Evolutionary conservation across 257 asterid species (phyloP).

Genomic region (Scutellaria galericulata): DNA sequence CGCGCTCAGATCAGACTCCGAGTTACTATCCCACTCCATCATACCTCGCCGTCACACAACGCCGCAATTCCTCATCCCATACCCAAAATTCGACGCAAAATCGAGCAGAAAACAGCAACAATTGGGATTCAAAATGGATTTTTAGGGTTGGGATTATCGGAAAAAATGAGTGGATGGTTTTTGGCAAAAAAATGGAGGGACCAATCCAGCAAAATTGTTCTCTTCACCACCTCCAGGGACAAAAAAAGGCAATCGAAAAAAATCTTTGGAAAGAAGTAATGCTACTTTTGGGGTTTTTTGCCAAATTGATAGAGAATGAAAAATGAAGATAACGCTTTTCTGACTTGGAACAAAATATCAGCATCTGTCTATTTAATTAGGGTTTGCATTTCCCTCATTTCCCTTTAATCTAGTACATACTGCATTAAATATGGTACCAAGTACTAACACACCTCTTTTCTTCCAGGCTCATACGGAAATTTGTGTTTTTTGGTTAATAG

Average conservation of each 20-base stretch:
- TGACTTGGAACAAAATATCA: constrained; percentile 27
- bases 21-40: constrained; percentile 96
- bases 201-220: constrained; percentile 30
- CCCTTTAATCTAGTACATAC: neutral
- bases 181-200: constrained; percentile 31
- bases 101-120: neutral
- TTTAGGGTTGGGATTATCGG: constrained; percentile 23
- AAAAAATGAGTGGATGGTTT: constrained; percentile 40
- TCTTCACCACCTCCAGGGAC: constrained; percentile 29
- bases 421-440: constrained; percentile 14
- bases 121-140: constrained; percentile 21
- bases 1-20: constrained; percentile 74
- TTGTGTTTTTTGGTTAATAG: neutral
- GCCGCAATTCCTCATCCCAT: constrained; percentile 39
- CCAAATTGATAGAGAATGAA: constrained; percentile 7
- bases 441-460: neutral
- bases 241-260: constrained; percentile 24
- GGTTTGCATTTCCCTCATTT: neutral
- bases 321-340: constrained; percentile 26
- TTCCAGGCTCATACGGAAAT: neutral
- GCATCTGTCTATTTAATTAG: neutral
- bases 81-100: constrained; percentile 6
- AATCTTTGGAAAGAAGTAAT: constrained; percentile 21
- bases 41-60: constrained; percentile 13
- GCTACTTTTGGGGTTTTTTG: constrained; percentile 12